phyloP scores from a whole-genome alignment of 164 flowering plant genomes.

The Nymphaea thermarum region DNA sequence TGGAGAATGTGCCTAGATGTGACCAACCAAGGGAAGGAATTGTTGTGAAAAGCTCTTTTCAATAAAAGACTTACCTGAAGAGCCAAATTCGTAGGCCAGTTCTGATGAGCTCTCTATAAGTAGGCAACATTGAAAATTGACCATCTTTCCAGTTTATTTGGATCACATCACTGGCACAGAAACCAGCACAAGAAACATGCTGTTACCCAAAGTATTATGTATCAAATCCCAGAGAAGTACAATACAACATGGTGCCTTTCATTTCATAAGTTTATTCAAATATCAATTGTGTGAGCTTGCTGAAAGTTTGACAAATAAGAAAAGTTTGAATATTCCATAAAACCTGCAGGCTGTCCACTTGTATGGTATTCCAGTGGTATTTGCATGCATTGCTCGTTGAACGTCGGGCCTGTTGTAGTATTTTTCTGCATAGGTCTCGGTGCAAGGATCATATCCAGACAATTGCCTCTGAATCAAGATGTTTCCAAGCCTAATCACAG shows the following conservation, averaged over 20 bases:
- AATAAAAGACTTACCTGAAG: constrained; percentile 46
- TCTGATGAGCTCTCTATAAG: constrained; percentile 53
- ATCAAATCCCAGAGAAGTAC: too few relatives aligned
- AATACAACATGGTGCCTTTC: too few relatives aligned
- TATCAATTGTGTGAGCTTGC: too few relatives aligned
- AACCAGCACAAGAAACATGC: background rate
- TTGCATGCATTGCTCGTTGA: constrained; percentile 80
- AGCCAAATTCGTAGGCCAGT: constrained; percentile 86
- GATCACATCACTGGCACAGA: constrained; percentile 42
- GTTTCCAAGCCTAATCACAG: constrained; percentile 30
- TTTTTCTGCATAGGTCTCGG: constrained; percentile 64
- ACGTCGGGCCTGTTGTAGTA: constrained; percentile 73
- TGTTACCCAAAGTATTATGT: too few relatives aligned
- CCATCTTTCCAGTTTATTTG: constrained; percentile 61
- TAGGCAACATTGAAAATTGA: constrained; percentile 52
- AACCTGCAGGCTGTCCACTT: constrained; percentile 94
- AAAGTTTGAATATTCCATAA: background rate
- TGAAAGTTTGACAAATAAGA: background rate
- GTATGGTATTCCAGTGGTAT: constrained; percentile 49
- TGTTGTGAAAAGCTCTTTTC: background rate
- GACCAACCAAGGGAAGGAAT: too few relatives aligned
- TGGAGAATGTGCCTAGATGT: too few relatives aligned
- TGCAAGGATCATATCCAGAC: constrained; percentile 77
- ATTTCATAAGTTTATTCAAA: too few relatives aligned
- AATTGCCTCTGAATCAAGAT: constrained; percentile 32